Evolutionary conservation across 2,329 filamentous ascomycete species (phyloP).

Genomic region (Tympanopsis confertula): DNA sequence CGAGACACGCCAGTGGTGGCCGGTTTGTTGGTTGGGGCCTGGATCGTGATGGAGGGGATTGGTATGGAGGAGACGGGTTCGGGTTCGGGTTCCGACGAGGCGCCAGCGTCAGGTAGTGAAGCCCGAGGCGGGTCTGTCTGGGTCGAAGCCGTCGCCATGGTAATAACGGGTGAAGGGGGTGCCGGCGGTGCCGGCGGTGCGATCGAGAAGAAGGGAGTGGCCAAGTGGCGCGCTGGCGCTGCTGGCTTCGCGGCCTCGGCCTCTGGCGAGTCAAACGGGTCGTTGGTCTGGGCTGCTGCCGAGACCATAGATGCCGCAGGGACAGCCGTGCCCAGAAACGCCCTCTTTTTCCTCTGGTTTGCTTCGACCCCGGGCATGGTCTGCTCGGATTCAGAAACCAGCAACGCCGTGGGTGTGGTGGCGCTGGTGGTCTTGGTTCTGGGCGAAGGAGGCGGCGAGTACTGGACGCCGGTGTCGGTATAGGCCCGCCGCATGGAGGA

Average conservation of each 20-base stretch:
- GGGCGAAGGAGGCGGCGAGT: conserved; percentile 71
- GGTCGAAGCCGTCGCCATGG: conserved; percentile 44
- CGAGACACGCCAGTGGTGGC: conserved; percentile 62
- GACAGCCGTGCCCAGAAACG: conserved; percentile 35
- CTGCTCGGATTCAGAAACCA: conserved; percentile 18
- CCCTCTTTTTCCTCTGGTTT: conserved; percentile 62
- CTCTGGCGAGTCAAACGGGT: conserved; percentile 50
- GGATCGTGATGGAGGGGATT: conserved; percentile 82
- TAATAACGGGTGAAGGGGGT: conserved; percentile 14
- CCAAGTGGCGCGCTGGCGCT: conserved; percentile 17
- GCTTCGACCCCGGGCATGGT: conserved; percentile 54
- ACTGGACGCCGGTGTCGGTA: conserved; percentile 69
- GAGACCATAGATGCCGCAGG: conserved; percentile 46
- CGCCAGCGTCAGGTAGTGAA: conserved; percentile 10
- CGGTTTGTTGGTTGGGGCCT: conserved; percentile 75
- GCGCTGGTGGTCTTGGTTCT: conserved; percentile 27
- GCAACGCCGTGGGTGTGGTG: conserved; percentile 29
- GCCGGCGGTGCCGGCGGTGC: conserved; percentile 23
- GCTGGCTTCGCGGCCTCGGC: conserved; percentile 37
- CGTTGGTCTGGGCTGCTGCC: conserved; percentile 47
- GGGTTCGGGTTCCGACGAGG: conserved; percentile 14
- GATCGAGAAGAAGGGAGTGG: not conserved
- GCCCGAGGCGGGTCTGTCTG: conserved; percentile 39
- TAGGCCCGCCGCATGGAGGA: conserved; percentile 32
- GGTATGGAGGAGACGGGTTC: conserved; percentile 28